Conservation (phyloP, 805 yeast genomes). For the Wickerhamiella allomyrinae region DNA sequence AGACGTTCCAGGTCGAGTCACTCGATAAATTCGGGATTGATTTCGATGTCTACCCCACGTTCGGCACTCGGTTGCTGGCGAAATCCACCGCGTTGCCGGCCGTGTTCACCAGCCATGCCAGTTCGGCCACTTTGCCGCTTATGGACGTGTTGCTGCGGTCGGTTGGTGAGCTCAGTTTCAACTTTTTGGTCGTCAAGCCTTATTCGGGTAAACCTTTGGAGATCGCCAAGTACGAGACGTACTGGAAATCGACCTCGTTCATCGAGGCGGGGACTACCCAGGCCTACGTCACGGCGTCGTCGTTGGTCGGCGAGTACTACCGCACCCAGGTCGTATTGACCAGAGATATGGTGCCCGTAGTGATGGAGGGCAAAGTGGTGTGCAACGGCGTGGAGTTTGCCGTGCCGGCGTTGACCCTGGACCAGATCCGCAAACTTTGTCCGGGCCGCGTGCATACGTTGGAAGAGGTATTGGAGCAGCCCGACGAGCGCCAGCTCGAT, state of each 20-base stretch:
- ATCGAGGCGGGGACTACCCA: conserved; percentile 21
- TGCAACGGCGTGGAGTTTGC: conserved; percentile 57
- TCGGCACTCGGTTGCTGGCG: conserved; percentile 85
- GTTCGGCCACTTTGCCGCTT: conserved; percentile 44
- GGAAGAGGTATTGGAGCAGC: conserved; percentile 28
- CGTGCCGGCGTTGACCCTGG: conserved; percentile 16
- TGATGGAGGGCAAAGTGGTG: conserved; percentile 42
- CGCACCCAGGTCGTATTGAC: conserved; percentile 56
- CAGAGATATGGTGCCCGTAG: conserved; percentile 74
- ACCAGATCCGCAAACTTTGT: conserved; percentile 15
- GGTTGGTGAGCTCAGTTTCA: conserved; percentile 66
- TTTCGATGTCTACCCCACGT: conserved; percentile 84
- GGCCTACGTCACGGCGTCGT: conserved; percentile 81
- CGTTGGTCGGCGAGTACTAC: conserved; percentile 68
- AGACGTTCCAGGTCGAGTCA: conserved; percentile 73
- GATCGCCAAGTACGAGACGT: conserved; percentile 84
- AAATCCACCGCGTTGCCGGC: conserved; percentile 68
- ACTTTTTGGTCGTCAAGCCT: conserved; percentile 78
- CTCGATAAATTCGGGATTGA: conserved; percentile 63
- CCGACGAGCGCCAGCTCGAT: conserved; percentile 13
- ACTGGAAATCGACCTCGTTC: conserved; percentile 72
- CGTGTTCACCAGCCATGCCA: conserved; percentile 27
- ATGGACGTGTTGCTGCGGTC: conserved; percentile 68
- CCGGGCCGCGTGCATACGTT: conserved; percentile 13
- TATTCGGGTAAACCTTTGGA: conserved; percentile 72